Percentiles rank a stretch among this genome's conserved stretches.
These are phyloP conservation scores for Picochlorum costavermella DNA, from an alignment of 139 green algal species.

Conservation along the genomic window DNA sequence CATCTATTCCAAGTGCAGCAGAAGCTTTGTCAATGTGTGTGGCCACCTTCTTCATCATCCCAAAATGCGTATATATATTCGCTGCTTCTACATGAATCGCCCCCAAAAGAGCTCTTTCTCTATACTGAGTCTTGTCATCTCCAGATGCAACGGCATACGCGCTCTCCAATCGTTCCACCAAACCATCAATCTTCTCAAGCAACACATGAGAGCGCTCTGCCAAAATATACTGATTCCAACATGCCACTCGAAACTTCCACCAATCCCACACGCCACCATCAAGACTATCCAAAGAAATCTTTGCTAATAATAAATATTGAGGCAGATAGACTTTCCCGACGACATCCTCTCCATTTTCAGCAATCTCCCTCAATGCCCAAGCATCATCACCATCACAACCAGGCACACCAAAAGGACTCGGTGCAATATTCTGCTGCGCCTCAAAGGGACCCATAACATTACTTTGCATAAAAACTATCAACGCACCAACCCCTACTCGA, in stretches of 20 bases:
- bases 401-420: not conserved
- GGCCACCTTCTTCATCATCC: slow-evolving; percentile 3
- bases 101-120: too few relatives aligned
- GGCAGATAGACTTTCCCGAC: slow-evolving; percentile 29
- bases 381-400: slow-evolving; percentile 16
- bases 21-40: slow-evolving; percentile 3
- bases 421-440: too few relatives aligned
- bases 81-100: not conserved
- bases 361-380: slow-evolving; percentile 38
- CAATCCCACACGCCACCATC: slow-evolving; percentile 44
- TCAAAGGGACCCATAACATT: too few relatives aligned
- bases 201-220: slow-evolving; percentile 38
- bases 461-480: too few relatives aligned
- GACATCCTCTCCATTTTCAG: slow-evolving; percentile 65
- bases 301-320: slow-evolving; percentile 73
- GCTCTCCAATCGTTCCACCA: slow-evolving; percentile 1
- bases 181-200: slow-evolving; percentile 20
- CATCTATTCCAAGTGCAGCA: slow-evolving; percentile 18
- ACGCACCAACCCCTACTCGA: too few relatives aligned
- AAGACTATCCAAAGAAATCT: slow-evolving; percentile 12
- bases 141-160: too few relatives aligned
- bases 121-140: too few relatives aligned
- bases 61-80: not conserved
- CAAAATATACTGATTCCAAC: slow-evolving; percentile 53
- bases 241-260: slow-evolving; percentile 45